A percentile compares a stretch with the other conserved stretches of the same genome.
These are phyloP conservation scores for Colletotrichum neosansevieriae DNA, from an alignment of 2,329 filamentous ascomycete species.

Conservation along the genomic window DNA sequence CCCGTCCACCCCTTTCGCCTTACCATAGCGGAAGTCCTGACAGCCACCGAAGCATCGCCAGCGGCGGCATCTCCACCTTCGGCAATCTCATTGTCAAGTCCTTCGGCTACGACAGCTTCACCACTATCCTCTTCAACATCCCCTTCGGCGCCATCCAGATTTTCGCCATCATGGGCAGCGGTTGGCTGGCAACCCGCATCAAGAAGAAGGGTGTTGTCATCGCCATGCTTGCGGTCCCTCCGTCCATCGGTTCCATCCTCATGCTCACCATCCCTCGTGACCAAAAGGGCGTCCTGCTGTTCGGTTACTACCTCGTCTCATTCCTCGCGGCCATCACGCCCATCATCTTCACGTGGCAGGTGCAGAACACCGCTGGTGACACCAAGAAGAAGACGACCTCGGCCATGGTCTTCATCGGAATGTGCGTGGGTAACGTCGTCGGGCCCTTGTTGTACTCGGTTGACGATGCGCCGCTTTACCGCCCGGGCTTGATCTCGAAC, in stretches of 20 bases:
- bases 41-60: conserved; percentile 52
- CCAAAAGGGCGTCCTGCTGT: conserved; percentile 61
- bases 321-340: conserved; percentile 56
- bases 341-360: conserved; percentile 71
- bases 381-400: conserved; percentile 78
- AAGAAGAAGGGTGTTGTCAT: conserved; percentile 59
- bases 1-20: conserved; percentile 27
- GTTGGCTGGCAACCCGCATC: conserved; percentile 57
- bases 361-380: conserved; percentile 75
- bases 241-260: conserved; percentile 57
- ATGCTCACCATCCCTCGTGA: conserved; percentile 61
- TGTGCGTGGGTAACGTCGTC: conserved; percentile 74
- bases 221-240: conserved; percentile 51
- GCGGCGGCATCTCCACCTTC: conserved; percentile 68
- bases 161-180: conserved; percentile 67
- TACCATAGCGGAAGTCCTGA: neutral
- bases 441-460: conserved; percentile 75
- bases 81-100: conserved; percentile 67
- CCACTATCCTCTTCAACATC: conserved; percentile 69
- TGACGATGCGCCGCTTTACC: conserved; percentile 67
- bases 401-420: conserved; percentile 73
- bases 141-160: conserved; percentile 70
- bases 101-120: conserved; percentile 66
- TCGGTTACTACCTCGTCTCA: conserved; percentile 61
- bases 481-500: conserved; percentile 69